These are phyloP conservation scores for Sarocladium kiliense DNA, from an alignment of 2,329 filamentous ascomycete genomes.

Conservation along the genomic window DNA sequence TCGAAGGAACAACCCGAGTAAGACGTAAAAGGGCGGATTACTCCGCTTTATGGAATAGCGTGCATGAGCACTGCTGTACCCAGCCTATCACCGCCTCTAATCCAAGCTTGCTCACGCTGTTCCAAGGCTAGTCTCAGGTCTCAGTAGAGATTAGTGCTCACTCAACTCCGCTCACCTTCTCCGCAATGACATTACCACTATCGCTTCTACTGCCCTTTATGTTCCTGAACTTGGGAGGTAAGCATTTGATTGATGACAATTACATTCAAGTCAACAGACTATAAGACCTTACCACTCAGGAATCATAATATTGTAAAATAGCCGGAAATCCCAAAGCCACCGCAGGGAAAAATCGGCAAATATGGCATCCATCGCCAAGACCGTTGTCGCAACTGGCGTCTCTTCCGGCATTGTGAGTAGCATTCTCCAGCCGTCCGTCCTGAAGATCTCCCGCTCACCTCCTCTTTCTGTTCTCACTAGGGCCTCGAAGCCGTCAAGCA, in stretches of 20 bases:
- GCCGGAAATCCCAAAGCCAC: no score
- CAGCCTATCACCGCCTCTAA: no score
- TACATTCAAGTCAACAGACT: no score
- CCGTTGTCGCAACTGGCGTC: slow-evolving; percentile 44
- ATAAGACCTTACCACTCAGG: neutral
- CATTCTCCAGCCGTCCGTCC: neutral
- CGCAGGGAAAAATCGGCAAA: slow-evolving; percentile 4
- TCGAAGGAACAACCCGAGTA: no score
- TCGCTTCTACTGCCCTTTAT: neutral
- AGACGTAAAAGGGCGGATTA: no score
- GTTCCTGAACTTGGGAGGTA: no score
- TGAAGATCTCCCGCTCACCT: neutral
- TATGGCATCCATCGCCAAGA: slow-evolving; percentile 39
- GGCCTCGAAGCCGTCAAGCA: slow-evolving; percentile 50
- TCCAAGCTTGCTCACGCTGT: no score
- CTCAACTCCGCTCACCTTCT: neutral
- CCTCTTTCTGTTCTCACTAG: slow-evolving; percentile 22
- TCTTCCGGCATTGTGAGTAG: slow-evolving; percentile 42
- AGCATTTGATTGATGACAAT: no score
- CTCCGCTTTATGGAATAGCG: no score
- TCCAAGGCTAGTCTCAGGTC: no score
- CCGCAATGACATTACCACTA: neutral
- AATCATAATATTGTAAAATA: no score
- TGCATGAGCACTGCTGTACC: no score
- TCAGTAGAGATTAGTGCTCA: neutral